A percentile compares a stretch with the other conserved stretches of the same genome.
Evolutionary conservation across 352 stramenopile genomes (phyloP).

Genomic region (Globisporangium nagaii): DNA sequence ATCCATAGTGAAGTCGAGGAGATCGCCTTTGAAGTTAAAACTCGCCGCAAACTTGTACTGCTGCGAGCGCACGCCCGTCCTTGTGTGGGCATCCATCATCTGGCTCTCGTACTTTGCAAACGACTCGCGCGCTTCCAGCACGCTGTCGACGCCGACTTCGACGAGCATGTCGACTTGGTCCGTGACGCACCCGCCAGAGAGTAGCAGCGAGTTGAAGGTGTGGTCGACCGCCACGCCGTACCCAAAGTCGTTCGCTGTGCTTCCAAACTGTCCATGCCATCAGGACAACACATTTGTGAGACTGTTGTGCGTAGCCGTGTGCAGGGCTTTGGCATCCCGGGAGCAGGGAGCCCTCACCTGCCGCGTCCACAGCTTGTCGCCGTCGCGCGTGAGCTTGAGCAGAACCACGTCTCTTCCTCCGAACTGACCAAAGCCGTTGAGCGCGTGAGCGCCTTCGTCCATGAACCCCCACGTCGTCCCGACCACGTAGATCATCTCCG

Average conservation of each 20-base stretch:
- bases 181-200: slow-evolving; percentile 39
- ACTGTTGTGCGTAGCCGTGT: background rate
- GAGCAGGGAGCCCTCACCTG: slow-evolving; percentile 26
- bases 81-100: slow-evolving; percentile 36
- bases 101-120: slow-evolving; percentile 48
- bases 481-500: slow-evolving; percentile 47
- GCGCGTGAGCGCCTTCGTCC: slow-evolving; percentile 59
- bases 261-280: slow-evolving; percentile 41
- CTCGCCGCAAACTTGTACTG: slow-evolving; percentile 55
- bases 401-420: slow-evolving; percentile 67
- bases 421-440: slow-evolving; percentile 68
- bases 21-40: slow-evolving; percentile 43
- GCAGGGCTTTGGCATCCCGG: background rate
- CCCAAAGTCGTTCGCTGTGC: slow-evolving; percentile 49
- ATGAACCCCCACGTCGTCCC: slow-evolving; percentile 67
- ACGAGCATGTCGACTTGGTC: slow-evolving; percentile 36
- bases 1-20: slow-evolving; percentile 70
- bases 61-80: slow-evolving; percentile 12
- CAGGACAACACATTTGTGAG: background rate
- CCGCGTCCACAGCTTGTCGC: slow-evolving; percentile 57
- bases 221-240: slow-evolving; percentile 48
- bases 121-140: slow-evolving; percentile 31
- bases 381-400: slow-evolving; percentile 40
- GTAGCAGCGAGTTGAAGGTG: slow-evolving; percentile 42
- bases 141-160: slow-evolving; percentile 34